Evolutionary conservation across 2,329 filamentous ascomycete species (phyloP).

Genomic region (Thelonectria rubi): DNA sequence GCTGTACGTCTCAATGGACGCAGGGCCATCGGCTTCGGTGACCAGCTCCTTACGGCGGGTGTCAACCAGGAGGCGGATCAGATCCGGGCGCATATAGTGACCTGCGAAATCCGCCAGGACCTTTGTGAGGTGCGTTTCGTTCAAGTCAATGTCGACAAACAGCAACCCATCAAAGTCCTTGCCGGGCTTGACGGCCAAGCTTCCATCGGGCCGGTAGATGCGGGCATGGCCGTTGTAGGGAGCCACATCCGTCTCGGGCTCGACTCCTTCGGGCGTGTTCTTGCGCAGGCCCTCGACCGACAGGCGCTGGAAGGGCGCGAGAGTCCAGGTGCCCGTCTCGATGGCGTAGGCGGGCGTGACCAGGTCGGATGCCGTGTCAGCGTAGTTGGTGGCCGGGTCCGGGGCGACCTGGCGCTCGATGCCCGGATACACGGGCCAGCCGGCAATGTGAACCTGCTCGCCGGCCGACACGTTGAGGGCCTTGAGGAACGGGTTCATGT

Average conservation of each 20-base stretch:
- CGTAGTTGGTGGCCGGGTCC: conserved; percentile 41
- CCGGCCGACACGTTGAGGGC: conserved; percentile 40
- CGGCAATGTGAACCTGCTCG: conserved; percentile 45
- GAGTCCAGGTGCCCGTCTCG: conserved; percentile 40
- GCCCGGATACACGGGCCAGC: conserved; percentile 43
- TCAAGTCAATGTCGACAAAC: conserved; percentile 60
- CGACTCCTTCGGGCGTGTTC: conserved; percentile 40
- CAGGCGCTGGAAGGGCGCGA: conserved; percentile 39
- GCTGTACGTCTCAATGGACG: conserved; percentile 14
- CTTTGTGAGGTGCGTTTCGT: conserved; percentile 42
- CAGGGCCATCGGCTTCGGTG: conserved; percentile 8
- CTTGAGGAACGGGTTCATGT: conserved; percentile 49
- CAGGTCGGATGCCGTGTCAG: conserved; percentile 38
- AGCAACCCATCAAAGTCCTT: conserved; percentile 57
- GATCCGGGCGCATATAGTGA: conserved; percentile 52
- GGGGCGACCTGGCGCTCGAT: conserved; percentile 34
- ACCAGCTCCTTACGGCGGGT: conserved; percentile 33
- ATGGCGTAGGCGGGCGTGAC: conserved; percentile 41
- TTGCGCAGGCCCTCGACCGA: conserved; percentile 38
- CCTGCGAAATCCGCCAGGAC: conserved; percentile 48
- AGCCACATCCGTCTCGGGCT: conserved; percentile 38
- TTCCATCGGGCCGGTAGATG: conserved; percentile 41
- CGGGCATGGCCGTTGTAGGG: conserved; percentile 39
- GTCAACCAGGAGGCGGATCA: conserved; percentile 49
- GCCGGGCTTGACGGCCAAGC: conserved; percentile 37